These are phyloP conservation scores for Crithidia fasciculata DNA, from an alignment of 208 protist genomes.

Conservation along the genomic window DNA sequence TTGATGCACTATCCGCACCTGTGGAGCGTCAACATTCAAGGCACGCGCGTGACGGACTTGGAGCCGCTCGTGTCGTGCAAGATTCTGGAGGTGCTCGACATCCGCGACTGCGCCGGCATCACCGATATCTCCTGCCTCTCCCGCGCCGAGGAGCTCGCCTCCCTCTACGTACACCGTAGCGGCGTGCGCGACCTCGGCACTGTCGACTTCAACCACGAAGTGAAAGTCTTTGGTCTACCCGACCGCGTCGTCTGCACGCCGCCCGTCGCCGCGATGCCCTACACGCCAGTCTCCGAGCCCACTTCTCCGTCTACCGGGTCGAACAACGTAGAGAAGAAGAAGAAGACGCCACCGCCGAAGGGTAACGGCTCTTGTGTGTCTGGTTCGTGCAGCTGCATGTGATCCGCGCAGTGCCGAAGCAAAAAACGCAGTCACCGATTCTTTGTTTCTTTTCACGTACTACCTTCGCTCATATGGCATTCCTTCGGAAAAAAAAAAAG, in stretches of 20 bases:
- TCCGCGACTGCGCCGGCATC: slow-evolving; percentile 15
- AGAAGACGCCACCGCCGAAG: slow-evolving; percentile 11
- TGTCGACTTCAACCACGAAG: slow-evolving; percentile 5
- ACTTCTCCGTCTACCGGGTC: background rate
- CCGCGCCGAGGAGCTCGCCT: background rate
- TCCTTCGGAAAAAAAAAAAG: background rate
- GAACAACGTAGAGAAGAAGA: slow-evolving; percentile 1
- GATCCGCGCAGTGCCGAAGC: background rate
- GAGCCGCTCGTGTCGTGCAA: slow-evolving; percentile 6
- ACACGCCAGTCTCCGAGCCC: background rate
- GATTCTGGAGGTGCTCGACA: slow-evolving; percentile 14
- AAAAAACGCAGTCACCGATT: background rate
- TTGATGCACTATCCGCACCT: slow-evolving; percentile 4
- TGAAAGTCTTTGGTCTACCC: slow-evolving; percentile 9
- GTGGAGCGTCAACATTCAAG: slow-evolving; percentile 7
- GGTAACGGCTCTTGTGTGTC: background rate
- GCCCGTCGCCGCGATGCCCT: background rate
- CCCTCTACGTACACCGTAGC: slow-evolving; percentile 12
- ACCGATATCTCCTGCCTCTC: slow-evolving; percentile 15
- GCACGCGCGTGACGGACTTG: slow-evolving; percentile 2
- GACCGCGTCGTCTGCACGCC: background rate
- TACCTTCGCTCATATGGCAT: background rate
- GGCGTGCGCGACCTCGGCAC: slow-evolving; percentile 7
- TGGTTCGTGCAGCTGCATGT: slow-evolving; percentile 19
- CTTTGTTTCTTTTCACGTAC: background rate